Conservation (phyloP, 2,329 filamentous ascomycete species). For the Colletotrichum sp. region DNA sequence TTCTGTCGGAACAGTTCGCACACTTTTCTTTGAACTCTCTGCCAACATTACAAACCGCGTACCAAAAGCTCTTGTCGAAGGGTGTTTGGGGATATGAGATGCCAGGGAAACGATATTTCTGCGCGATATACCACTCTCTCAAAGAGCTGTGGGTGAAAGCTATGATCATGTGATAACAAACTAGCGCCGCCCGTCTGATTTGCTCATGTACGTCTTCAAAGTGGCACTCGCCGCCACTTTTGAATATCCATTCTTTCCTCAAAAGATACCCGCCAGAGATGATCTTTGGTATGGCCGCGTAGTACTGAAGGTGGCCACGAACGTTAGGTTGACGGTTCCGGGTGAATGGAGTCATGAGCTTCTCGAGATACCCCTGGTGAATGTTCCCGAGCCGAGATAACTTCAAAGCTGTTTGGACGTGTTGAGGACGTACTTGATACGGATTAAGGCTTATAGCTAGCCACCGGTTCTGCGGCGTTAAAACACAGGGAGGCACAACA, state of each 20-base stretch:
- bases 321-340: background rate
- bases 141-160: fast-evolving
- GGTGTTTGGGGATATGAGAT: fast-evolving
- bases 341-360: background rate
- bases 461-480: no score
- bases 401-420: background rate
- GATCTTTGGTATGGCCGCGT: background rate
- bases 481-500: no score
- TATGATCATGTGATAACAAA: background rate
- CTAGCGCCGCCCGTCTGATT: background rate
- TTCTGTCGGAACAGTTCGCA: background rate
- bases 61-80: background rate
- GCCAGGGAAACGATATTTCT: background rate
- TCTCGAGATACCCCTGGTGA: background rate
- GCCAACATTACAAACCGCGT: fast-evolving
- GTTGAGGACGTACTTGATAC: background rate
- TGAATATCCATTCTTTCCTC: background rate
- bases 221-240: background rate
- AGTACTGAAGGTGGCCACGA: background rate
- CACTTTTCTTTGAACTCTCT: background rate
- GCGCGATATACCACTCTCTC: fast-evolving
- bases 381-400: background rate
- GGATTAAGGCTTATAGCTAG: no score
- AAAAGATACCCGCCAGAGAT: background rate
- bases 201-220: background rate